phyloP scores from a whole-genome alignment of 805 yeast genomes.

The Wickerhamiella occidentalis region DNA sequence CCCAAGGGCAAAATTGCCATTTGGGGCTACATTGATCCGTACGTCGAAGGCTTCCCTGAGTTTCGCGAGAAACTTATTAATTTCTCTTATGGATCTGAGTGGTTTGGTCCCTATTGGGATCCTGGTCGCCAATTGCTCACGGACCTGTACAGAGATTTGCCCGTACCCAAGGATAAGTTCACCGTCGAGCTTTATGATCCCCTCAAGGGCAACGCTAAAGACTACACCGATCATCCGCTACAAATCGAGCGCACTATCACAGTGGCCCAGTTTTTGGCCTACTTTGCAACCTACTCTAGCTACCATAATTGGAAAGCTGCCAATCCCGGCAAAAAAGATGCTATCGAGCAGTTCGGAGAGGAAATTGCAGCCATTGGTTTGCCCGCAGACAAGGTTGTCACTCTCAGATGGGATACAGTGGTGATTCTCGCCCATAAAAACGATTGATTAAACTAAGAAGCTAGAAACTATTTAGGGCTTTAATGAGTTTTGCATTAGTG shows the following conservation, averaged over 20 bases:
- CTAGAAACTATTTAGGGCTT: neutral
- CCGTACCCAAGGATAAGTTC: slow-evolving; percentile 33
- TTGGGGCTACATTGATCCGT: slow-evolving; percentile 73
- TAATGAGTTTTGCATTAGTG: neutral
- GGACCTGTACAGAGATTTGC: slow-evolving; percentile 34
- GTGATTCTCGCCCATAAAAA: slow-evolving; percentile 10
- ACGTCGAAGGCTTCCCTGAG: slow-evolving; percentile 37
- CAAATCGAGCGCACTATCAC: slow-evolving; percentile 23
- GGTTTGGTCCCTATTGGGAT: slow-evolving; percentile 59
- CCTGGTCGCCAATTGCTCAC: slow-evolving; percentile 60
- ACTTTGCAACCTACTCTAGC: slow-evolving; percentile 58
- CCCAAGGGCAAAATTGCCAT: slow-evolving; percentile 57
- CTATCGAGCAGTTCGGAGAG: slow-evolving; percentile 12
- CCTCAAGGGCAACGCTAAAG: neutral
- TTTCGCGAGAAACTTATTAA: slow-evolving; percentile 43
- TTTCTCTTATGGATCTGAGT: slow-evolving; percentile 38
- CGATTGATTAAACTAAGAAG: neutral
- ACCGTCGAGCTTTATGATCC: slow-evolving; percentile 26
- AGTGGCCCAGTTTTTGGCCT: slow-evolving; percentile 38
- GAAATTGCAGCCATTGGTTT: slow-evolving; percentile 38
- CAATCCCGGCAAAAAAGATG: slow-evolving; percentile 34
- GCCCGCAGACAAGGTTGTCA: slow-evolving; percentile 35
- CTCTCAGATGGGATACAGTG: slow-evolving; percentile 40
- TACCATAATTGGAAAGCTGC: slow-evolving; percentile 47
- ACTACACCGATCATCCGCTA: slow-evolving; percentile 16